Conservation (phyloP, 1,284 basidiomycete genomes). For the Marasmius fiardii region DNA sequence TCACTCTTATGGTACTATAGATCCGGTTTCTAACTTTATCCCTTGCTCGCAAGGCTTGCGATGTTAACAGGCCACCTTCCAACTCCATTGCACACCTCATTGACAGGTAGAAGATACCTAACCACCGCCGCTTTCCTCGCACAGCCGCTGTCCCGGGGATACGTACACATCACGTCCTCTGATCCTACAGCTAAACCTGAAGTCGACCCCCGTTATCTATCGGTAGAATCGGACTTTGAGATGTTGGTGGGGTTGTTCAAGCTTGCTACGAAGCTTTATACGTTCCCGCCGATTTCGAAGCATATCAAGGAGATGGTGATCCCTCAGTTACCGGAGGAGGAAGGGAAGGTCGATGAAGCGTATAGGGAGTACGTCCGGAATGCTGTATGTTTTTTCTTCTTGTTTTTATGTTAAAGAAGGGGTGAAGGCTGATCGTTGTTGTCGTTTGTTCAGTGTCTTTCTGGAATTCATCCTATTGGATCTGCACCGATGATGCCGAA, state of each 20-base stretch:
- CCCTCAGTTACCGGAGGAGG: not conserved
- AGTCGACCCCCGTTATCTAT: not conserved
- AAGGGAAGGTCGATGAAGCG: not conserved
- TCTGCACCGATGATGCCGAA: not conserved
- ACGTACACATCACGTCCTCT: not conserved
- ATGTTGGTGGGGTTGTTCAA: not conserved
- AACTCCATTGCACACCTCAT: not conserved
- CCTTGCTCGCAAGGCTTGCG: not conserved
- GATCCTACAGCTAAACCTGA: not conserved
- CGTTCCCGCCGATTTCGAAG: not conserved
- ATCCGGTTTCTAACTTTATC: not conserved
- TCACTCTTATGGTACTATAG: no score
- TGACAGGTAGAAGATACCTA: not conserved
- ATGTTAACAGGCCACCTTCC: not conserved
- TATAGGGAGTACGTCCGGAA: conserved; percentile 1
- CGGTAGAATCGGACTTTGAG: conserved; percentile 1
- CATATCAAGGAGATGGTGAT: not conserved
- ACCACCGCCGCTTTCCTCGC: not conserved
- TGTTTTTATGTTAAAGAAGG: not conserved
- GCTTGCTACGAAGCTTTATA: not conserved
- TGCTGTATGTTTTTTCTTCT: not conserved
- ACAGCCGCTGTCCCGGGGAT: conserved; percentile 1
- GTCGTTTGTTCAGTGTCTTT: not conserved
- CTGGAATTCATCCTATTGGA: not conserved
- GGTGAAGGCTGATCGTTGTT: not conserved